Percentiles rank a stretch among this genome's conserved stretches.
Conservation (phyloP, 495 filamentous ascomycete species). For the Lepidopterella palustris region DNA sequence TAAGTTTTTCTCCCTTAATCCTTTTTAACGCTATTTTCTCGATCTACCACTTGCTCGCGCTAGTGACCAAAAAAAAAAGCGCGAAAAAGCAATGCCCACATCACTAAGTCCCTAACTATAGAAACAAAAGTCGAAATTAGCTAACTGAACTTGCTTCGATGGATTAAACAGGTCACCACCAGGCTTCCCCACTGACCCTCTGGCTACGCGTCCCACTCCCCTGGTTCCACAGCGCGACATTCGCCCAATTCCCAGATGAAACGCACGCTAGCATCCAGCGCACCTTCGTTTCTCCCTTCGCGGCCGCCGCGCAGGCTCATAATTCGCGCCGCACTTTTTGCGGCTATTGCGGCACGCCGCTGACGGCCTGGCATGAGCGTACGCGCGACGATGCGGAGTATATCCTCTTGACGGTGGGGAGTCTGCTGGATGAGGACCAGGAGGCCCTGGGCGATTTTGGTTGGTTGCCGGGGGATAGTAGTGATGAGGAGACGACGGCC, state of each 20-base stretch:
- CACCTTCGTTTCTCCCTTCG: conserved; percentile 56
- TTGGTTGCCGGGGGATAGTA: conserved; percentile 21
- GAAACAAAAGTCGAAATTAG: background rate
- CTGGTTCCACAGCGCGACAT: conserved; percentile 65
- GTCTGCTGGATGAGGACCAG: conserved; percentile 59
- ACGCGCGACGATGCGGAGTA: conserved; percentile 62
- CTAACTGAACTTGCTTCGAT: background rate
- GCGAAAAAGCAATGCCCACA: background rate
- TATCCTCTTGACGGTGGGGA: conserved; percentile 69
- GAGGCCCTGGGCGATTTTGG: conserved; percentile 60
- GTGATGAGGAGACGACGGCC: conserved; percentile 17
- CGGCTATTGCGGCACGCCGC: conserved; percentile 78
- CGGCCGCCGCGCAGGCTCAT: no score
- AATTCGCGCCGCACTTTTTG: conserved; percentile 67
- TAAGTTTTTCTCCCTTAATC: conserved; percentile 48
- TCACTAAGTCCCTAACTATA: background rate
- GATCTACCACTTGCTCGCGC: background rate
- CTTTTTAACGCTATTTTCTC: background rate
- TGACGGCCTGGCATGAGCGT: conserved; percentile 73
- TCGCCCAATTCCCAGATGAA: conserved; percentile 72
- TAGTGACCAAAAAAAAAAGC: background rate
- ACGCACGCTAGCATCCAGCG: conserved; percentile 64
- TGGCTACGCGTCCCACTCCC: conserved; percentile 74
- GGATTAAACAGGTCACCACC: conserved; percentile 62
- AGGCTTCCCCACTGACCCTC: conserved; percentile 62